These are phyloP conservation scores for Saccharum spontaneum DNA, from an alignment of 176 grass and related monocot species.

Conservation along the genomic window DNA sequence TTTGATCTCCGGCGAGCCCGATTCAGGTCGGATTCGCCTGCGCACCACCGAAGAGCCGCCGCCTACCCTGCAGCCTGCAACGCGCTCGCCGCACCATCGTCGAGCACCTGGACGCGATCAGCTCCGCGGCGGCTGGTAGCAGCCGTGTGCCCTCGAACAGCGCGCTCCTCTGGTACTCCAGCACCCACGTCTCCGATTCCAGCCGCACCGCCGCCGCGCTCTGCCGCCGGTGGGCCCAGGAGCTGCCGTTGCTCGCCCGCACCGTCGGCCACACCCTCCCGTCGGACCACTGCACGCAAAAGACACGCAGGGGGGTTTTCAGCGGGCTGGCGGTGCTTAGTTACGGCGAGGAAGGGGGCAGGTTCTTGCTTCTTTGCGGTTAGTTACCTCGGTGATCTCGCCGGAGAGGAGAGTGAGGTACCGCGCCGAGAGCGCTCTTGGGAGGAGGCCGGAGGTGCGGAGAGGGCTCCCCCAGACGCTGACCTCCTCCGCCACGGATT, in stretches of 20 bases:
- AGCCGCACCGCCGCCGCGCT: constrained; percentile 50
- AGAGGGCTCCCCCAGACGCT: constrained; percentile 87
- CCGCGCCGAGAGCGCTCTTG: constrained; percentile 41
- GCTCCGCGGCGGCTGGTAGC: constrained; percentile 51
- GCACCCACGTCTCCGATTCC: constrained; percentile 69
- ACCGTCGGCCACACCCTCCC: constrained; percentile 43
- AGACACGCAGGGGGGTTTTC: not conserved
- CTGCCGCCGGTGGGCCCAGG: constrained; percentile 54
- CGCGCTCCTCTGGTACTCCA: constrained; percentile 71
- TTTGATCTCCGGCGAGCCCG: not conserved
- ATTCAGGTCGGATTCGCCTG: constrained; percentile 48
- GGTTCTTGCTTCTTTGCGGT: not conserved
- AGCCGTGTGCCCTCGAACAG: constrained; percentile 70
- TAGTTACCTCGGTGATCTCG: constrained; percentile 72
- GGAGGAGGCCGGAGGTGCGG: constrained; percentile 62
- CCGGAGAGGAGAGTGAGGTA: constrained; percentile 76
- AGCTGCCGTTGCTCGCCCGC: constrained; percentile 65
- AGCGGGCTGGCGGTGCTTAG: not conserved
- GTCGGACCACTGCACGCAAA: constrained; percentile 72
- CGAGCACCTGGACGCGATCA: constrained; percentile 42
- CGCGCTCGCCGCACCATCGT: constrained; percentile 30
- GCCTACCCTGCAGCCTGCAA: constrained; percentile 16
- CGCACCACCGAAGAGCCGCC: constrained; percentile 19
- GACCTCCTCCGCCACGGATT: constrained; percentile 72
- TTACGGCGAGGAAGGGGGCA: not conserved